These are phyloP conservation scores for Pezicula radicicola DNA, from an alignment of 2,329 filamentous ascomycete genomes.

Conservation along the genomic window DNA sequence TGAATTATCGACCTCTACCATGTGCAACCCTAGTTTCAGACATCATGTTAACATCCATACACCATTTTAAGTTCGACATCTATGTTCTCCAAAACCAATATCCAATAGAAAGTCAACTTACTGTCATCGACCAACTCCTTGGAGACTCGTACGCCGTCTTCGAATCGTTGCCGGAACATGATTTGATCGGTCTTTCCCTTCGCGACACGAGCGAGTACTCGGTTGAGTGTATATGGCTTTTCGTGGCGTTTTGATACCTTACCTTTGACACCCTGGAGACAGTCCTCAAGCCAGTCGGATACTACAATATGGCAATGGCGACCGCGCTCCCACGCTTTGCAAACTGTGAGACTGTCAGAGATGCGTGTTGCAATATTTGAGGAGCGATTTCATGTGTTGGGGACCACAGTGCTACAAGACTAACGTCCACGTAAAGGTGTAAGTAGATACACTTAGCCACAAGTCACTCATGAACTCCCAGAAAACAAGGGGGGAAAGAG, in stretches of 20 bases:
- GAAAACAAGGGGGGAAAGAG: too few species aligned
- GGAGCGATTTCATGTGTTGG: too few species aligned
- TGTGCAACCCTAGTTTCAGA: slow-evolving; percentile 36
- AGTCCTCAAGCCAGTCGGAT: slow-evolving; percentile 44
- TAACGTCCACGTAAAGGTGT: too few species aligned
- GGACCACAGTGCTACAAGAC: too few species aligned
- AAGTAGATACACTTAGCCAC: too few species aligned
- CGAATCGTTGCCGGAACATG: slow-evolving; percentile 28
- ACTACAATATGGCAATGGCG: slow-evolving; percentile 39
- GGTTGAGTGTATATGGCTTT: slow-evolving; percentile 18
- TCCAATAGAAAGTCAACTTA: slow-evolving; percentile 30
- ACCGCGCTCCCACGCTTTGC: slow-evolving; percentile 31
- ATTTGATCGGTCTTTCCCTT: slow-evolving; percentile 37
- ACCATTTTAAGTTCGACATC: too few species aligned
- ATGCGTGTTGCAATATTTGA: too few species aligned
- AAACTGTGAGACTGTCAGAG: slow-evolving; percentile 28
- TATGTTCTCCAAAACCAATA: too few species aligned
- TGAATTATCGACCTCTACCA: slow-evolving; percentile 59
- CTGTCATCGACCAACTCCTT: slow-evolving; percentile 47
- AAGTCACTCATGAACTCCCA: too few species aligned
- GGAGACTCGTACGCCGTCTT: slow-evolving; percentile 28
- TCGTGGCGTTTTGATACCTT: slow-evolving; percentile 21
- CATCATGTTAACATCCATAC: not conserved
- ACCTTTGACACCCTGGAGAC: slow-evolving; percentile 24
- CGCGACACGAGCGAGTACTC: slow-evolving; percentile 14